Conservation (phyloP, 2,329 filamentous ascomycete species). For the Tolypocladium nubicola region DNA sequence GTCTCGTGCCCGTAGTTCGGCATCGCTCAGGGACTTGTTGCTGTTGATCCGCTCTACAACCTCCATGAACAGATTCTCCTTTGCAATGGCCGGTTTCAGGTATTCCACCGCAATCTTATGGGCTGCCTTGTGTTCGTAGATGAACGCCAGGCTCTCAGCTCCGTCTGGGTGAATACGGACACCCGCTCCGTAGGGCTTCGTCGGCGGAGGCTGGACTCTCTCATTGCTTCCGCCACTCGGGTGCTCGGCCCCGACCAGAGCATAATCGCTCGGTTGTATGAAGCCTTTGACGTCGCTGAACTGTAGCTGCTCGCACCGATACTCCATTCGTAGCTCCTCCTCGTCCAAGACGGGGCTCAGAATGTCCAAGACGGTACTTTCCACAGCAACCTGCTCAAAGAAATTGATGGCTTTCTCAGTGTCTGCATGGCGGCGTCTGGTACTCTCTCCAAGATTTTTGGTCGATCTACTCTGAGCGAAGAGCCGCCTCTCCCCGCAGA, state of each 20-base stretch:
- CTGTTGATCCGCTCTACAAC: constrained; percentile 4
- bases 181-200: constrained; percentile 6
- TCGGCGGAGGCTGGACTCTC: background rate
- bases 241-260: constrained; percentile 2
- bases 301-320: background rate
- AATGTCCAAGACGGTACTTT: constrained; percentile 5
- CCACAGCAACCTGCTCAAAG: background rate
- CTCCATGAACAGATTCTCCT: constrained; percentile 6
- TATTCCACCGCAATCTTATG: constrained; percentile 2
- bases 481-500: constrained; percentile 5
- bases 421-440: background rate
- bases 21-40: background rate
- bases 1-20: background rate
- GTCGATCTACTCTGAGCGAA: constrained; percentile 4
- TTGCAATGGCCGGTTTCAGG: background rate
- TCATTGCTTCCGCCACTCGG: constrained; percentile 6
- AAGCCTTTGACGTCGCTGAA: constrained; percentile 6
- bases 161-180: constrained; percentile 3
- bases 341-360: constrained; percentile 3
- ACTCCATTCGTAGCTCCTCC: constrained; percentile 2
- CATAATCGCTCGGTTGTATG: constrained; percentile 3
- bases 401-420: background rate
- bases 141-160: constrained; percentile 3
- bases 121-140: constrained; percentile 6
- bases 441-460: background rate